Conservation (phyloP, 345 rosid species). For the Cardiospermum halicacabum region DNA sequence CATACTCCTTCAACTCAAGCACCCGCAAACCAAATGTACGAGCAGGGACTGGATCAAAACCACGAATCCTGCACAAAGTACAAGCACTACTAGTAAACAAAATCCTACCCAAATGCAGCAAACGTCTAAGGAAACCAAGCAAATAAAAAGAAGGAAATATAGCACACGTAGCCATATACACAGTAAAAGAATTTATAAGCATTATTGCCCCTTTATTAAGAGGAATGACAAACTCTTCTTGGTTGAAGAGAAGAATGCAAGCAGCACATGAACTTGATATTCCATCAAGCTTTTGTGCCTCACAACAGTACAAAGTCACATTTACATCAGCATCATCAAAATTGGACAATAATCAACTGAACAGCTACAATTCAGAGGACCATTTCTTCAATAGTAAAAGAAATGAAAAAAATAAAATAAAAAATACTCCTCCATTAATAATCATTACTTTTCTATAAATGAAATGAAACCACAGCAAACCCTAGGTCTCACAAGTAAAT, state of each 20-base stretch:
- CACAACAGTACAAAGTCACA: neutral
- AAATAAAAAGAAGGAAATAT: neutral
- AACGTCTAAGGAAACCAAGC: neutral
- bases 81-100: neutral
- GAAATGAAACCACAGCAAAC: neutral
- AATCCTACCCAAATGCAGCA: neutral
- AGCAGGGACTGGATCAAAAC: constrained; percentile 71
- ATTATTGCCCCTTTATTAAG: neutral
- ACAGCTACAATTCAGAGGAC: neutral
- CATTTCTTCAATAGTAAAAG: neutral
- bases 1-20: constrained; percentile 70
- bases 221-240: neutral
- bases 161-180: neutral
- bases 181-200: neutral
- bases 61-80: constrained; percentile 43
- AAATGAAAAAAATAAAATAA: too few species aligned
- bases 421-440: neutral
- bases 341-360: neutral
- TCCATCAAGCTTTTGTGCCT: neutral
- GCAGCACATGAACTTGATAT: neutral
- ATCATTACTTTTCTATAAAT: neutral
- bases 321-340: neutral
- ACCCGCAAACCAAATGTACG: constrained; percentile 70
- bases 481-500: neutral
- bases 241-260: neutral